phyloP scores from a whole-genome alignment of 257 asterid species.

The Scutellaria baicalensis region DNA sequence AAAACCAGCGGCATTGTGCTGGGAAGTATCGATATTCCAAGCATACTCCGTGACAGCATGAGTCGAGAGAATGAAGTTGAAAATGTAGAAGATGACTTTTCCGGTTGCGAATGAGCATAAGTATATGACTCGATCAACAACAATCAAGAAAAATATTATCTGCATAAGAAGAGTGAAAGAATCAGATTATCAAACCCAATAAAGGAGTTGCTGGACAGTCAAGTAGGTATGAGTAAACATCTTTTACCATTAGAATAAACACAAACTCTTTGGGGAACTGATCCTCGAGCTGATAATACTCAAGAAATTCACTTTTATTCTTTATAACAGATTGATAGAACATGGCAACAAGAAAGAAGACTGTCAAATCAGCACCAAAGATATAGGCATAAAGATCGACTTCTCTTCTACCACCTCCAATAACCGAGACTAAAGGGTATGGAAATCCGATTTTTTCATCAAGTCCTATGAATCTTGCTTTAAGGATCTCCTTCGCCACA shows the following conservation, averaged over 20 bases:
- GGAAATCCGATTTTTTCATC: slow-evolving; percentile 71
- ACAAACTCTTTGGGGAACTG: slow-evolving; percentile 96
- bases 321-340: slow-evolving; percentile 93
- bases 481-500: slow-evolving; percentile 76
- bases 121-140: slow-evolving; percentile 91
- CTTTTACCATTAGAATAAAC: slow-evolving; percentile 76
- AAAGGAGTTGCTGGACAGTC: no score
- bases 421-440: slow-evolving; percentile 62
- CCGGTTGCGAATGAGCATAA: slow-evolving; percentile 86
- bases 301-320: slow-evolving; percentile 85
- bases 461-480: slow-evolving; percentile 49
- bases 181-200: background rate
- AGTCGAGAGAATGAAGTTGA: slow-evolving; percentile 79
- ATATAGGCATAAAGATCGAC: slow-evolving; percentile 93
- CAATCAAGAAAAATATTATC: slow-evolving; percentile 90
- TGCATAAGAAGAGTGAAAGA: slow-evolving; percentile 31
- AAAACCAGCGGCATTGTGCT: slow-evolving; percentile 74
- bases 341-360: slow-evolving; percentile 86
- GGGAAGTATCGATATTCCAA: slow-evolving; percentile 77
- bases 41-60: slow-evolving; percentile 77
- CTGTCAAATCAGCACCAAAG: slow-evolving; percentile 88
- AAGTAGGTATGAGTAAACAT: no score
- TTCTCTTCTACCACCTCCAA: slow-evolving; percentile 96
- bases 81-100: slow-evolving; percentile 83
- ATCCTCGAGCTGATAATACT: slow-evolving; percentile 97